Percentiles rank a stretch among this genome's conserved stretches.
phyloP scores from a whole-genome alignment of 371 early-diverging fungal species.

The Phascolomyces articulosus region DNA sequence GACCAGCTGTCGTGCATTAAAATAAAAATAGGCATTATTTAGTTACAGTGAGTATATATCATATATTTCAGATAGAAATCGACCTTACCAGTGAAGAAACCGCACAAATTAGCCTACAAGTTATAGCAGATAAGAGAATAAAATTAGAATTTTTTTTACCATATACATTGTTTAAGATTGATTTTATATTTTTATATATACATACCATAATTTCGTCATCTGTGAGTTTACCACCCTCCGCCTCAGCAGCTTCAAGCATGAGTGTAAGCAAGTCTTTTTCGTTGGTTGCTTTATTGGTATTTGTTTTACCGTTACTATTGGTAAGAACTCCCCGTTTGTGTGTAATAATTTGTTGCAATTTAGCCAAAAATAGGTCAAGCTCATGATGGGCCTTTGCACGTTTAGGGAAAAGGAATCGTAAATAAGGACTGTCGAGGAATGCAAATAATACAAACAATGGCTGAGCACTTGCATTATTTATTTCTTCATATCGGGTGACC shows the following conservation, averaged over 20 bases:
- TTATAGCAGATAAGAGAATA: too few species aligned
- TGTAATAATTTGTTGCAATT: conserved; percentile 4
- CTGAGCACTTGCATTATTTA: too few species aligned
- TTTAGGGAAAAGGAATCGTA: conserved; percentile 27
- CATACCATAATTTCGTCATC: conserved; percentile 36
- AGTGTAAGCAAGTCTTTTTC: conserved; percentile 56
- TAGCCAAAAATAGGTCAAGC: conserved; percentile 8
- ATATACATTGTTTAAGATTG: neutral
- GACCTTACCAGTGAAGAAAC: conserved; percentile 13
- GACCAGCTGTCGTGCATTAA: conserved; percentile 47
- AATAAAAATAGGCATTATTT: neutral
- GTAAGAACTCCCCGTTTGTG: neutral
- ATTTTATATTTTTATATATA: too few species aligned
- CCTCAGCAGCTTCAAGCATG: conserved; percentile 53
- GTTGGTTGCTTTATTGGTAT: conserved; percentile 7
- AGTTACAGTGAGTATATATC: neutral
- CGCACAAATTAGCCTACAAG: conserved; percentile 22
- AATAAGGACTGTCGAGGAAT: conserved; percentile 13
- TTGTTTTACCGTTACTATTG: neutral
- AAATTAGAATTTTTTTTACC: too few species aligned
- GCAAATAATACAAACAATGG: conserved; percentile 24
- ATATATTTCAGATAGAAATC: neutral
- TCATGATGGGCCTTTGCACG: conserved; percentile 9
- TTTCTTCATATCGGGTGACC: conserved; percentile 2
- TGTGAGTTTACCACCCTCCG: conserved; percentile 25